Evolutionary conservation across 1,139 yeast genomes (phyloP), one percentile per base, ranked within the genome.

Genomic region (Scheffersomyces quercinus): DNA sequence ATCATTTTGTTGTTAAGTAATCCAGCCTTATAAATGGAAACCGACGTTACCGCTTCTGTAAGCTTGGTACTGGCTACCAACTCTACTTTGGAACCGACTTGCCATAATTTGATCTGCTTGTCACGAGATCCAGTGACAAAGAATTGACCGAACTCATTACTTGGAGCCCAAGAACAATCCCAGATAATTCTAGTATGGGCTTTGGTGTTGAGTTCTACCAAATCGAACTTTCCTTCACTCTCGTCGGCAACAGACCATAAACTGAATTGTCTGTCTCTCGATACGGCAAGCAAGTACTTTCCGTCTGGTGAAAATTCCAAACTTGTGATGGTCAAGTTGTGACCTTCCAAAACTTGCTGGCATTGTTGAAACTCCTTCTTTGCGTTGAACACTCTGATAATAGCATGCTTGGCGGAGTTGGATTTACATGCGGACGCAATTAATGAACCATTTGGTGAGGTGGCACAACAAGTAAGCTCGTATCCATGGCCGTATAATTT

Each of bases 401-500:
- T 95, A 0, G 98, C 96, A 65, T 93, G 97, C 50, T 82, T 82
- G 29, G 81, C 77, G 6, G 83, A 80, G 61, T 93, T 93, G 8
- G 98, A 91, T 49, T 84, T 81, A 69, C 98, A 93, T n/a, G 97
- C 88, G 8, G 96, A 83, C 1, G 96, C 97, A 39, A 91, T 76
- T 29, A 86, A 64, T 32, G 67, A 63, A n/a, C 82, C 79, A 55
- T 79, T 82, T 11, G 85, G 83, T 3, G 88, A 79, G 1, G 83
- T 78, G 42, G 88, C 95, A 40, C 91, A 76, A 37, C 95, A 78
- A 0, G 90, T 81, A 38, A 91, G 83, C 63, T 95, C 99, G 65
- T 90, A 95, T 11, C 99, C 99, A 63, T 95, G 99, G 0, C 99
- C 99, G 58, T 93, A 95, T 39, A 95, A 68, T 61, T 95, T 95